A percentile compares a stretch with the other conserved stretches of the same genome.
These are phyloP conservation scores for Trichophyton verrucosum DNA, from an alignment of 2,329 filamentous ascomycete genomes.

Conservation along the genomic window DNA sequence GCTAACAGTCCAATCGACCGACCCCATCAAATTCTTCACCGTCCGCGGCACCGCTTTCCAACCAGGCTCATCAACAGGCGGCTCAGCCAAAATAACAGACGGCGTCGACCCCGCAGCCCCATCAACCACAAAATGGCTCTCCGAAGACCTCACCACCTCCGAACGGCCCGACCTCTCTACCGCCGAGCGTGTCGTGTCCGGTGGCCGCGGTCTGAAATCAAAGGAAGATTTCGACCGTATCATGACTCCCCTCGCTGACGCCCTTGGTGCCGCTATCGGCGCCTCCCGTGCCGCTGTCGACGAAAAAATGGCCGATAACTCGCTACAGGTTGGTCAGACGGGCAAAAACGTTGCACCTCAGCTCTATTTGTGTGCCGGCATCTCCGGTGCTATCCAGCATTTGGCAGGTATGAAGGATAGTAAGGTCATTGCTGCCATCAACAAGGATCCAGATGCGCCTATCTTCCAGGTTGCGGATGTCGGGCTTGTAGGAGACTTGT, in stretches of 20 bases:
- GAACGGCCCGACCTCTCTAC: slow-evolving; percentile 88
- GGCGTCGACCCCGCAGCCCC: slow-evolving; percentile 72
- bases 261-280: slow-evolving; percentile 87
- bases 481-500: slow-evolving; percentile 86
- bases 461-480: slow-evolving; percentile 98
- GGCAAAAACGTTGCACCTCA: slow-evolving; percentile 97
- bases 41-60: slow-evolving; percentile 88
- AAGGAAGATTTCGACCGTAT: slow-evolving; percentile 94
- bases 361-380: slow-evolving; percentile 88
- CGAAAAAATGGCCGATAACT: slow-evolving; percentile 96
- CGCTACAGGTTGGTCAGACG: slow-evolving; percentile 92
- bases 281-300: slow-evolving; percentile 92
- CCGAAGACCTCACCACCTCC: slow-evolving; percentile 82
- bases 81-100: slow-evolving; percentile 64
- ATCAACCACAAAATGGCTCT: slow-evolving; percentile 72
- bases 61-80: slow-evolving; percentile 56
- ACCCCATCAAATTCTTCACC: slow-evolving; percentile 77
- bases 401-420: slow-evolving; percentile 99
- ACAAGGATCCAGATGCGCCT: slow-evolving; percentile 92
- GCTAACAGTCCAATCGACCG: slow-evolving; percentile 81
- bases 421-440: slow-evolving; percentile 97
- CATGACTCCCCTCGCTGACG: slow-evolving; percentile 84
- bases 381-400: slow-evolving; percentile 95
- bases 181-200: slow-evolving; percentile 81
- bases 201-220: slow-evolving; percentile 87